These are phyloP conservation scores for Skeletonema costatum DNA, from an alignment of 108 stramenopile genomes.

Conservation along the genomic window DNA sequence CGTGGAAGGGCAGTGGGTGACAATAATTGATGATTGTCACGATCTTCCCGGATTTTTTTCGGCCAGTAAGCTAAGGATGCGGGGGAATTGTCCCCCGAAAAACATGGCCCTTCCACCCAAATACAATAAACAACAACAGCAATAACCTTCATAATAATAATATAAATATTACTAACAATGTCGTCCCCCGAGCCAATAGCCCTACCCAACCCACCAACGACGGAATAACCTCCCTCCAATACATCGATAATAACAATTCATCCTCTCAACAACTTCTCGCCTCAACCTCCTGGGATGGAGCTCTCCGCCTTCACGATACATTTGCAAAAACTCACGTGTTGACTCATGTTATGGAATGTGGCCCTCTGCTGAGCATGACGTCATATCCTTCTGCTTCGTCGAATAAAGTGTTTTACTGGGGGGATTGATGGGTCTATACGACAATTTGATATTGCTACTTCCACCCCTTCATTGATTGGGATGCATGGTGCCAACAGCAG, in stretches of 20 bases:
- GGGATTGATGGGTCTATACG: conserved; percentile 68
- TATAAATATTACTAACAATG: too few species aligned
- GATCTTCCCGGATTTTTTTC: too few species aligned
- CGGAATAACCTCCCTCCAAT: conserved; percentile 70
- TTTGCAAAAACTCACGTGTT: conserved; percentile 20
- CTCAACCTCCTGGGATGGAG: conserved; percentile 82
- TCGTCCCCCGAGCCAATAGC: conserved; percentile 59
- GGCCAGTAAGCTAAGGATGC: too few species aligned
- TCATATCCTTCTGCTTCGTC: neutral
- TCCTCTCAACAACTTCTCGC: conserved; percentile 43
- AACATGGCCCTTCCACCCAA: too few species aligned
- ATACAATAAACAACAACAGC: too few species aligned
- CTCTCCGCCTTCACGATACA: conserved; percentile 70
- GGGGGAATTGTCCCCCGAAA: too few species aligned
- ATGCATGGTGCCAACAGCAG: conserved; percentile 16
- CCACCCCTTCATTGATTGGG: conserved; percentile 32
- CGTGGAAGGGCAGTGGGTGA: too few species aligned
- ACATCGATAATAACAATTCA: conserved; percentile 8
- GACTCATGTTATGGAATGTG: conserved; percentile 65
- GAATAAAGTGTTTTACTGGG: conserved; percentile 53
- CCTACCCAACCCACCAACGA: conserved; percentile 73
- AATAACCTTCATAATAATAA: too few species aligned
- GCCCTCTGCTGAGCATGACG: conserved; percentile 76
- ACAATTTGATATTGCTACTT: conserved; percentile 40
- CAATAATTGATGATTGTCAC: too few species aligned